phyloP scores from a whole-genome alignment of 345 rosid species.

The Dipteronia dyeriana region DNA sequence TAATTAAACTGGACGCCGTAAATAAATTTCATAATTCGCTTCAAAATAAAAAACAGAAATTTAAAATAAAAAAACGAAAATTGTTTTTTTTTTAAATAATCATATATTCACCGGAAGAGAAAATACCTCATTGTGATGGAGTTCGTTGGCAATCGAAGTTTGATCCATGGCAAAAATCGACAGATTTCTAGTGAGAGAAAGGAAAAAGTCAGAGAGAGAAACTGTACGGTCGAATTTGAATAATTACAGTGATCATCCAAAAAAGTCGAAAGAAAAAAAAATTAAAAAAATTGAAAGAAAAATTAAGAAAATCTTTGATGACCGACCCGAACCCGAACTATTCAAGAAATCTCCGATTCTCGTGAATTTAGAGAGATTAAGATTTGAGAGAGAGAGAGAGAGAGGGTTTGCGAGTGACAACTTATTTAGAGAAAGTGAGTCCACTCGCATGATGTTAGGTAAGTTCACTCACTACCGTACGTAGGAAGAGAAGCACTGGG shows the following conservation, averaged over 20 bases:
- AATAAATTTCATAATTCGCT: not conserved
- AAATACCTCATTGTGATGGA: slow-evolving; percentile 30
- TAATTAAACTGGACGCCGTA: not conserved
- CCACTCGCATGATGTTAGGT: slow-evolving; percentile 5
- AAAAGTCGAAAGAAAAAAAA: no score
- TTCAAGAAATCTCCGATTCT: slow-evolving; percentile 3
- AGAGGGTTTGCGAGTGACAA: not conserved
- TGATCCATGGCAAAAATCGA: not conserved
- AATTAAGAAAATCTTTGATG: not conserved
- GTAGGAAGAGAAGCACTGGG: not conserved
- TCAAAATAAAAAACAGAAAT: not conserved
- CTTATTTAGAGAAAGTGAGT: not conserved
- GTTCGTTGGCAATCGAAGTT: slow-evolving; percentile 22
- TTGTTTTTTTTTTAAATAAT: not conserved
- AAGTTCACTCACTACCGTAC: not conserved
- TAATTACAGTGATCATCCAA: not conserved
- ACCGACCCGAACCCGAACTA: slow-evolving; percentile 1
- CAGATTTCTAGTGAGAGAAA: slow-evolving; percentile 4
- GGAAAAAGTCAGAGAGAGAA: not conserved
- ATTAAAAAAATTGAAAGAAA: not conserved
- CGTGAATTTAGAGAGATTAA: not conserved
- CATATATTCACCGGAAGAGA: not conserved
- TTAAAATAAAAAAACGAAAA: not conserved
- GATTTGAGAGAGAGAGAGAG: not conserved
- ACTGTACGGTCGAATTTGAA: not conserved